phyloP scores from a whole-genome alignment of 345 rosid genomes.

The Eucalyptus regnans region DNA sequence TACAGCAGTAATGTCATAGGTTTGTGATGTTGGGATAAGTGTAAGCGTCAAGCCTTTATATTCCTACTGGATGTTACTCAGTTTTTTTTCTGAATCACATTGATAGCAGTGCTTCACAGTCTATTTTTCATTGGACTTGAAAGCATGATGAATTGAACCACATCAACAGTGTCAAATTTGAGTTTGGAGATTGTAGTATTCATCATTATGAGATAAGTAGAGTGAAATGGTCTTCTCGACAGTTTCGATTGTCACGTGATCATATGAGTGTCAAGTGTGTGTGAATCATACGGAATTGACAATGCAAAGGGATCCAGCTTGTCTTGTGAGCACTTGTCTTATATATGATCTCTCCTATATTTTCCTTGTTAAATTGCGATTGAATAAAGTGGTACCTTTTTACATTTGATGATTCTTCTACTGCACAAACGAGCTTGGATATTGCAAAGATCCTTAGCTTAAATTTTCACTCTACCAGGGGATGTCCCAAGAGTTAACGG shows the following conservation, averaged over 20 bases:
- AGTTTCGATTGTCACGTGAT: not conserved
- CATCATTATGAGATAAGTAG: not conserved
- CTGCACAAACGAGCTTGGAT: not conserved
- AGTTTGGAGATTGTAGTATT: not conserved
- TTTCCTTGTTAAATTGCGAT: not conserved
- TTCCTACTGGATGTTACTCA: not conserved
- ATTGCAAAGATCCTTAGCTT: not conserved
- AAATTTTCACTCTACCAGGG: slow-evolving; percentile 15
- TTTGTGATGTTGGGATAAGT: not conserved
- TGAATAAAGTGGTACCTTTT: not conserved
- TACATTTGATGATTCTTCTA: not conserved
- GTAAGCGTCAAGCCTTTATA: not conserved
- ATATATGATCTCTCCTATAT: not conserved
- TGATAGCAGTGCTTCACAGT: not conserved
- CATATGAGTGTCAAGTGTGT: not conserved
- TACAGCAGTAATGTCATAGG: not conserved
- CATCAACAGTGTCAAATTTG: not conserved
- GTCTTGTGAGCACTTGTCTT: not conserved
- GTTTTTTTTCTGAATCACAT: not conserved
- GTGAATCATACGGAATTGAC: not conserved
- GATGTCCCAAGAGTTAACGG: slow-evolving; percentile 70
- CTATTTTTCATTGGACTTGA: not conserved
- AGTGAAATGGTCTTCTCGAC: not conserved
- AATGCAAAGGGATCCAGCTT: not conserved
- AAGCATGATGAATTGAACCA: not conserved